Evolutionary conservation across 2,329 filamentous ascomycete species (phyloP).

Genomic region (Microdochium paspali): DNA sequence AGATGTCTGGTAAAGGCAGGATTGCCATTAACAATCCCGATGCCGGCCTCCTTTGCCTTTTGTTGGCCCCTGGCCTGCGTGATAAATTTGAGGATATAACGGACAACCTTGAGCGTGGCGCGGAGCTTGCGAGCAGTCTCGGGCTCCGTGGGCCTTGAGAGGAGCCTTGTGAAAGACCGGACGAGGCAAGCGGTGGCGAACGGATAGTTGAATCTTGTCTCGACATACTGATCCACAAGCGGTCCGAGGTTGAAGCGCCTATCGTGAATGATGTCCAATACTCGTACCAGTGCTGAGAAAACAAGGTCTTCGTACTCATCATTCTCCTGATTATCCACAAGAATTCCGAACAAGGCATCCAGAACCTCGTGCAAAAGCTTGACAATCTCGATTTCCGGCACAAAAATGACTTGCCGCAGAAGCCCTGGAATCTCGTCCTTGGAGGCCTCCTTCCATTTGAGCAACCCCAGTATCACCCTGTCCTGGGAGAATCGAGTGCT

Average conservation of each 20-base stretch:
- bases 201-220: conserved; percentile 83
- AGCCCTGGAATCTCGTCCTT: conserved; percentile 64
- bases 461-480: conserved; percentile 68
- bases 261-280: conserved; percentile 90
- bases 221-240: conserved; percentile 84
- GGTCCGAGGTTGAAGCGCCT: conserved; percentile 86
- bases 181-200: conserved; percentile 85
- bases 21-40: conserved; percentile 70
- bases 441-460: conserved; percentile 76
- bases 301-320: conserved; percentile 89
- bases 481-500: conserved; percentile 95
- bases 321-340: conserved; percentile 84
- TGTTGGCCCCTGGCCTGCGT: conserved; percentile 82
- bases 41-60: conserved; percentile 76
- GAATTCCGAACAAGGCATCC: conserved; percentile 80
- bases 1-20: conserved; percentile 73
- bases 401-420: conserved; percentile 78
- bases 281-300: conserved; percentile 81
- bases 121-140: conserved; percentile 77
- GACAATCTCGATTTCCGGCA: conserved; percentile 95
- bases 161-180: conserved; percentile 72
- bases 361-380: conserved; percentile 87
- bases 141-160: conserved; percentile 74
- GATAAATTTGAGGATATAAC: conserved; percentile 90
- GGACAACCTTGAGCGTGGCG: conserved; percentile 89